These are phyloP conservation scores for Auxenochlorella protothecoides DNA, from an alignment of 139 green algal genomes.

Conservation along the genomic window DNA sequence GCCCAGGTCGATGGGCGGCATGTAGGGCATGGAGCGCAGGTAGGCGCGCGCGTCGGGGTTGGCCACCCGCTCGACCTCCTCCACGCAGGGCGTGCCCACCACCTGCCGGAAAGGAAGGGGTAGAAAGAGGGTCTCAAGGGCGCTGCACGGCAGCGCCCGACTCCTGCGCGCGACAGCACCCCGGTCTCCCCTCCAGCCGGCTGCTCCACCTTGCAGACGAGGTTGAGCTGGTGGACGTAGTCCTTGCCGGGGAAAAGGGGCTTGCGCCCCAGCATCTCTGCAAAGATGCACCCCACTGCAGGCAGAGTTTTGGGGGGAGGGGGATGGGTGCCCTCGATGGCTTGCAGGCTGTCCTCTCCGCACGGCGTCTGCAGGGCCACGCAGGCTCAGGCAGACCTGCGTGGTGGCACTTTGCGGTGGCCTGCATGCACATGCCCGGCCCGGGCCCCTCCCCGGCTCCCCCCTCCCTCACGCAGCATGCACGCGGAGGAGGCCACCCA, in stretches of 20 bases:
- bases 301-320: no score
- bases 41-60: slow-evolving; percentile 14
- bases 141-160: slow-evolving; percentile 40
- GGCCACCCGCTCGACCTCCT: slow-evolving; percentile 3
- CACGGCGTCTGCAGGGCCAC: no score
- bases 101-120: slow-evolving; percentile 37
- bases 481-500: slow-evolving; percentile 65
- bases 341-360: no score
- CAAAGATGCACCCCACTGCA: slow-evolving; percentile 29
- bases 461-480: neutral
- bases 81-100: slow-evolving; percentile 11
- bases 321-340: no score
- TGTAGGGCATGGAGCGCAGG: slow-evolving; percentile 16
- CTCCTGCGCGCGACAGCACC: slow-evolving; percentile 56
- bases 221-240: slow-evolving; percentile 87
- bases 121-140: neutral
- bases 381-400: no score
- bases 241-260: slow-evolving; percentile 79
- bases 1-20: slow-evolving; percentile 6
- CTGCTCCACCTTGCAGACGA: slow-evolving; percentile 76
- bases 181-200: slow-evolving; percentile 70
- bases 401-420: no score
- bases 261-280: slow-evolving; percentile 28
- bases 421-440: no score
- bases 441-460: no score